phyloP scores from a whole-genome alignment of 192 early-diverging fungal species.

The Coemansia erecta region DNA sequence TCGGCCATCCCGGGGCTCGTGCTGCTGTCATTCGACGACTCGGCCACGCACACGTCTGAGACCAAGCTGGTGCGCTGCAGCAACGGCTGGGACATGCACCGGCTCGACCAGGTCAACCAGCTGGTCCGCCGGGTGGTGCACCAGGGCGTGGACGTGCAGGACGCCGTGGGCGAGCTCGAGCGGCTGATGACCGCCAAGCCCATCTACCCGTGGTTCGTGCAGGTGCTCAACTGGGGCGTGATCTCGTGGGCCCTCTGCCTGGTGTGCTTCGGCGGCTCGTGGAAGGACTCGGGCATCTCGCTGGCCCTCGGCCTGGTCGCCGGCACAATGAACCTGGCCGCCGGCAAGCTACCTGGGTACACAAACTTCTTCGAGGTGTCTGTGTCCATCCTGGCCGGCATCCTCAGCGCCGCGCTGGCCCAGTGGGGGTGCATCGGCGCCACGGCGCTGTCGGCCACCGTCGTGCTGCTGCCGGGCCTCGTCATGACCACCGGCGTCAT shows the following conservation, averaged over 20 bases:
- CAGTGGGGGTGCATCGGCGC: slow-evolving; percentile 62
- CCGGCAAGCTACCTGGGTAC: slow-evolving; percentile 57
- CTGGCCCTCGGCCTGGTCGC: slow-evolving; percentile 51
- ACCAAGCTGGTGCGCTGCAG: slow-evolving; percentile 65
- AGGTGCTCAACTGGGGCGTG: slow-evolving; percentile 58
- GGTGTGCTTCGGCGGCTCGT: slow-evolving; percentile 68
- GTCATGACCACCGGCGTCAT: slow-evolving; percentile 78
- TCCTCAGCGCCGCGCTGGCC: slow-evolving; percentile 57
- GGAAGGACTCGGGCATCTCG: slow-evolving; percentile 62
- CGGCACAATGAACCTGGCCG: slow-evolving; percentile 58
- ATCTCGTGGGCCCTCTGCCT: slow-evolving; percentile 57
- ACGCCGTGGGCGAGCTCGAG: slow-evolving; percentile 58
- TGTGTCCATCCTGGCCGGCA: slow-evolving; percentile 55
- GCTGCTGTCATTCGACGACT: slow-evolving; percentile 66
- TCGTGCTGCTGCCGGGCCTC: slow-evolving; percentile 67
- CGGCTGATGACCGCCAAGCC: slow-evolving; percentile 52
- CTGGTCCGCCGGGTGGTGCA: slow-evolving; percentile 63
- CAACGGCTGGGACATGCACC: slow-evolving; percentile 66
- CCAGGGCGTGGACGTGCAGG: slow-evolving; percentile 54
- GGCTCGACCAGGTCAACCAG: slow-evolving; percentile 60
- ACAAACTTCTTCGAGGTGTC: slow-evolving; percentile 70
- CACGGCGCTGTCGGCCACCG: slow-evolving; percentile 59
- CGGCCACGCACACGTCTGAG: slow-evolving; percentile 69
- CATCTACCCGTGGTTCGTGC: slow-evolving; percentile 58
- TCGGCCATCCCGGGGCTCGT: slow-evolving; percentile 68